Conservation (phyloP, 2,329 filamentous ascomycete species). For the Verticillium klebahnii region DNA sequence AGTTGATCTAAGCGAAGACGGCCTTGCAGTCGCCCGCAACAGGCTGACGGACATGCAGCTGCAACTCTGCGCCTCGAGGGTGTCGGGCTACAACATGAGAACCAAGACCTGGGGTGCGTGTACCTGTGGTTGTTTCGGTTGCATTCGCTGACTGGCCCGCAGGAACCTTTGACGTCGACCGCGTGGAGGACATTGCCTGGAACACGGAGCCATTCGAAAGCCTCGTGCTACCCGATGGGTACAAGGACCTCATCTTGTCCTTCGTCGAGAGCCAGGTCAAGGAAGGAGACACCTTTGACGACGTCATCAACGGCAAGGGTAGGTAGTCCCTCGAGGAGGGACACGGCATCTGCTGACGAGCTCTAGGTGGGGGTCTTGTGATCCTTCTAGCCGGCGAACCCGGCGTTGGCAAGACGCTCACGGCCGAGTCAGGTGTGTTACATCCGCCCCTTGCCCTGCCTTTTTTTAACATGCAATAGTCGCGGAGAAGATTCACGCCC, state of each 20-base stretch:
- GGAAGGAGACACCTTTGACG: slow-evolving; percentile 39
- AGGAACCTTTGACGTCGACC: slow-evolving; percentile 36
- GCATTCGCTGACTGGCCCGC: not conserved
- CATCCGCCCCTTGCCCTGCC: not conserved
- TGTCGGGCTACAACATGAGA: slow-evolving; percentile 42
- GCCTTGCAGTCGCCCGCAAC: not conserved
- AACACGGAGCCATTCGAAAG: slow-evolving; percentile 41
- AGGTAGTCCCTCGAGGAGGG: slow-evolving; percentile 12
- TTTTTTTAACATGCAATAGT: slow-evolving; percentile 14
- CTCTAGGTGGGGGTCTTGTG: slow-evolving; percentile 1
- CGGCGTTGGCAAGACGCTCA: slow-evolving; percentile 10
- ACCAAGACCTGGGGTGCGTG: slow-evolving; percentile 33
- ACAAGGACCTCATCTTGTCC: slow-evolving; percentile 46
- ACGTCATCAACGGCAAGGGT: slow-evolving; percentile 48
- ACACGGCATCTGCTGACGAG: not conserved
- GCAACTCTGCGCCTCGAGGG: slow-evolving; percentile 6
- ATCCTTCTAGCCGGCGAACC: slow-evolving; percentile 7
- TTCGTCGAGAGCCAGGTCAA: slow-evolving; percentile 42
- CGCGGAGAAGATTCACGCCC: slow-evolving; percentile 30
- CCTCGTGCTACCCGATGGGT: slow-evolving; percentile 41
- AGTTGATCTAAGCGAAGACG: not conserved
- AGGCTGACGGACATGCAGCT: slow-evolving; percentile 12
- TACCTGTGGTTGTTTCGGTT: not conserved
- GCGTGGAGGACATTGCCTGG: slow-evolving; percentile 39
- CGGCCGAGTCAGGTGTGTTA: slow-evolving; percentile 1